Conservation (phyloP, 345 rosid genomes). For the Hevea brasiliensis region DNA sequence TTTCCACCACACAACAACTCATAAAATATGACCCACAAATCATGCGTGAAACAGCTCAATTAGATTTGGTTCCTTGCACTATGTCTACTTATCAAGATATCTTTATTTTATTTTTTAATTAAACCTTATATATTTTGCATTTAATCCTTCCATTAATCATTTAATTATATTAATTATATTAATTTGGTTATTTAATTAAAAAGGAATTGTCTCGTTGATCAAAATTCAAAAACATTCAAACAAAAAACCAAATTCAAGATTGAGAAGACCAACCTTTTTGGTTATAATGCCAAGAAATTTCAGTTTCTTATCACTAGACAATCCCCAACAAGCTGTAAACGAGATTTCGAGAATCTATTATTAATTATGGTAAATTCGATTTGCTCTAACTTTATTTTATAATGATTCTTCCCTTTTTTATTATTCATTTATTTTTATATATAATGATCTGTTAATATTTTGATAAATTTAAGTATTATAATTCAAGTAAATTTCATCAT, state of each 20-base stretch:
- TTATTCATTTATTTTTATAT: neutral
- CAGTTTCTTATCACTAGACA: conserved; percentile 2
- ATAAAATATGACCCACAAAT: conserved; percentile 56
- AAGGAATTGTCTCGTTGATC: too few species aligned
- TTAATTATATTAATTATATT: neutral
- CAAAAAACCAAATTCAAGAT: neutral
- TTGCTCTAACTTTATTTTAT: conserved; percentile 16
- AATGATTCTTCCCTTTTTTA: too few species aligned
- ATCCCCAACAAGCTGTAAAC: conserved; percentile 35
- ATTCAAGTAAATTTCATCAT: too few species aligned
- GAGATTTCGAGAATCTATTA: conserved; percentile 50
- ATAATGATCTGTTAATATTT: neutral
- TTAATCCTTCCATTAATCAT: neutral
- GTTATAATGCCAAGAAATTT: conserved; percentile 23
- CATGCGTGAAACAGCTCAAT: conserved; percentile 55
- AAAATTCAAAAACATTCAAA: neutral
- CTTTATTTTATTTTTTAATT: neutral
- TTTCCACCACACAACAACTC: conserved; percentile 61
- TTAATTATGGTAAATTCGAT: conserved; percentile 29
- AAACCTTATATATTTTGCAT: conserved; percentile 2
- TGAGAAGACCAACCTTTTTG: neutral
- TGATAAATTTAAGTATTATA: too few species aligned
- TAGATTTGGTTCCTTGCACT: conserved; percentile 43
- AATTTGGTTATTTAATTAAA: too few species aligned
- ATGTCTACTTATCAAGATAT: conserved; percentile 27